Evolutionary conservation across 257 asterid species (phyloP).

Genomic region (Solanum paucissectum): DNA sequence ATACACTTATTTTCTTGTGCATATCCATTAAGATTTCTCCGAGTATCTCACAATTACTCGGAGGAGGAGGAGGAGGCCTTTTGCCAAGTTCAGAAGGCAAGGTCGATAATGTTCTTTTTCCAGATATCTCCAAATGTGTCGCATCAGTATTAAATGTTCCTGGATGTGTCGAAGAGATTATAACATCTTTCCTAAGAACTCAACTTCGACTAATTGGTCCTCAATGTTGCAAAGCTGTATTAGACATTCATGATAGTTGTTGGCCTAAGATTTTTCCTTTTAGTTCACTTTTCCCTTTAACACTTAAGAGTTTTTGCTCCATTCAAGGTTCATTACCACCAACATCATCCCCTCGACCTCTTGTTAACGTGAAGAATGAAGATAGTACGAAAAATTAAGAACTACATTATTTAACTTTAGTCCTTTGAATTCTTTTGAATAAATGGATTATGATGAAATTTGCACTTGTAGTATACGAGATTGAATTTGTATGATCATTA

Average conservation of each 20-base stretch:
- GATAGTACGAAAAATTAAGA: background rate
- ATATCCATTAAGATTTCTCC: background rate
- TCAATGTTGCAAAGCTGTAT: slow-evolving; percentile 14
- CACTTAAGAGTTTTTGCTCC: slow-evolving; percentile 3
- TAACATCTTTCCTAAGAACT: slow-evolving; percentile 7
- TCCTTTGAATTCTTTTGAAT: background rate
- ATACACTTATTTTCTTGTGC: background rate
- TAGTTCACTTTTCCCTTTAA: slow-evolving; percentile 8
- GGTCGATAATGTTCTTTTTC: background rate
- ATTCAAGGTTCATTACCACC: background rate
- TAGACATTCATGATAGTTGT: slow-evolving; percentile 8
- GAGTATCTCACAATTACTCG: background rate
- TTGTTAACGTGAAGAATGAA: background rate
- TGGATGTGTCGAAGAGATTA: slow-evolving; percentile 12
- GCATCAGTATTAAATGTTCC: slow-evolving; percentile 1
- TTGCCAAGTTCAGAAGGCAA: background rate
- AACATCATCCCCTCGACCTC: background rate
- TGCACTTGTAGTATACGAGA: background rate
- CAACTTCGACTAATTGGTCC: slow-evolving; percentile 7
- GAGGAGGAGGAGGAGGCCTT: background rate
- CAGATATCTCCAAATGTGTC: background rate
- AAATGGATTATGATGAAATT: background rate
- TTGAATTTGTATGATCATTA: background rate
- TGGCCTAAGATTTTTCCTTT: slow-evolving; percentile 16
- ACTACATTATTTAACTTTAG: background rate